A percentile compares a stretch with the other conserved stretches of the same genome.
Conservation (phyloP, 2,329 filamentous ascomycete genomes). For the Colletotrichum magnum region DNA sequence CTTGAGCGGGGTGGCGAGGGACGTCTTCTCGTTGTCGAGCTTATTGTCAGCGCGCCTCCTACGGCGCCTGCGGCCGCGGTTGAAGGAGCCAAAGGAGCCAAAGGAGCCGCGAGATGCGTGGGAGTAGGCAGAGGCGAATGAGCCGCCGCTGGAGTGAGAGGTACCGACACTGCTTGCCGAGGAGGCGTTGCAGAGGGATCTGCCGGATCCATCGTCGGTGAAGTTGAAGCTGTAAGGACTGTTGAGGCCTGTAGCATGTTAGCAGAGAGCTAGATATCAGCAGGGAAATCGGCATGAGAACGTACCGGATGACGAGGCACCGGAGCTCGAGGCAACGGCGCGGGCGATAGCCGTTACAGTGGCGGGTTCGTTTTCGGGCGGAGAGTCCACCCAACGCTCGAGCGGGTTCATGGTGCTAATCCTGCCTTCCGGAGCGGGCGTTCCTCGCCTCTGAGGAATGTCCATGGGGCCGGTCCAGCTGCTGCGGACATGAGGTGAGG, state of each 20-base stretch:
- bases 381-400: conserved; percentile 72
- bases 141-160: conserved; percentile 71
- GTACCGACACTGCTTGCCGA: conserved; percentile 73
- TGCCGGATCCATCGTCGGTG: conserved; percentile 73
- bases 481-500: conserved; percentile 77
- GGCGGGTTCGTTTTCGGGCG: conserved; percentile 72
- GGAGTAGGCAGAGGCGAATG: conserved; percentile 72
- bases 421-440: conserved; percentile 63
- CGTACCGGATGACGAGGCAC: conserved; percentile 52
- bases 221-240: conserved; percentile 71
- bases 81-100: conserved; percentile 63
- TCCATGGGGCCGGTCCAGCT: conserved; percentile 76
- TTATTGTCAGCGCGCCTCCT: conserved; percentile 61
- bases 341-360: conserved; percentile 71
- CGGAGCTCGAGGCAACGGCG: conserved; percentile 68
- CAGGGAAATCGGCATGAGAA: too few relatives aligned
- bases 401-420: conserved; percentile 65
- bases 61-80: conserved; percentile 64
- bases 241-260: conserved; percentile 59
- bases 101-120: conserved; percentile 71
- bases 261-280: conserved; percentile 6
- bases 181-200: conserved; percentile 71
- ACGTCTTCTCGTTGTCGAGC: conserved; percentile 52
- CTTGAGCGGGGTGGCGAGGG: conserved; percentile 61
- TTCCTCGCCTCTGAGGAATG: conserved; percentile 75